Conservation (phyloP, 2,329 filamentous ascomycete species). For the Arachnopeziza araneosa region DNA sequence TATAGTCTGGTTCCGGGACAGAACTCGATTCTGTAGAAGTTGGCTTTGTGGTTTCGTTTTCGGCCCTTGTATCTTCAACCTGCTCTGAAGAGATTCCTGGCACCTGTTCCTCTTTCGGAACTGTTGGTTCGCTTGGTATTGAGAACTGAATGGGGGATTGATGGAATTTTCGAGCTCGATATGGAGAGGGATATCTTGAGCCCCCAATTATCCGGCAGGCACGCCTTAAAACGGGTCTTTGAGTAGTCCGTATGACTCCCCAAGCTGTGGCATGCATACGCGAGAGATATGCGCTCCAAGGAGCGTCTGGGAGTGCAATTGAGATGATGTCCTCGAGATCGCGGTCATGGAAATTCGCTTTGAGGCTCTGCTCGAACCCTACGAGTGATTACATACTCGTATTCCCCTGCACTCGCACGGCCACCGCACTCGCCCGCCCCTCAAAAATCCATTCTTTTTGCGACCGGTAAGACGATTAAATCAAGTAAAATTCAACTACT, state of each 20-base stretch:
- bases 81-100: slow-evolving; percentile 12
- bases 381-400: background rate
- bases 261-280: slow-evolving; percentile 31
- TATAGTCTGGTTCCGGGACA: slow-evolving; percentile 4
- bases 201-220: slow-evolving; percentile 29
- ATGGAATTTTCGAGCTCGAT: slow-evolving; percentile 26
- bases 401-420: too few relatives aligned
- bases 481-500: too few relatives aligned
- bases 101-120: slow-evolving; percentile 2
- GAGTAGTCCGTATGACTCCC: slow-evolving; percentile 25
- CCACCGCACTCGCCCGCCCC: too few relatives aligned
- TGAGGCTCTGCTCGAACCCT: background rate
- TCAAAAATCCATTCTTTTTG: too few relatives aligned
- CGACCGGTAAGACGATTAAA: too few relatives aligned
- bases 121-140: slow-evolving; percentile 20
- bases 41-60: background rate
- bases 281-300: slow-evolving; percentile 21
- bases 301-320: slow-evolving; percentile 16
- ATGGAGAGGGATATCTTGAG: slow-evolving; percentile 20
- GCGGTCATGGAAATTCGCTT: background rate
- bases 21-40: slow-evolving; percentile 6
- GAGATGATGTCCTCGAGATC: background rate
- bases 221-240: slow-evolving; percentile 21
- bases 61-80: slow-evolving; percentile 7
- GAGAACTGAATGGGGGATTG: slow-evolving; percentile 21